phyloP scores from a whole-genome alignment of 2,329 filamentous ascomycete species.

The Pseudogymnoascus sp. region DNA sequence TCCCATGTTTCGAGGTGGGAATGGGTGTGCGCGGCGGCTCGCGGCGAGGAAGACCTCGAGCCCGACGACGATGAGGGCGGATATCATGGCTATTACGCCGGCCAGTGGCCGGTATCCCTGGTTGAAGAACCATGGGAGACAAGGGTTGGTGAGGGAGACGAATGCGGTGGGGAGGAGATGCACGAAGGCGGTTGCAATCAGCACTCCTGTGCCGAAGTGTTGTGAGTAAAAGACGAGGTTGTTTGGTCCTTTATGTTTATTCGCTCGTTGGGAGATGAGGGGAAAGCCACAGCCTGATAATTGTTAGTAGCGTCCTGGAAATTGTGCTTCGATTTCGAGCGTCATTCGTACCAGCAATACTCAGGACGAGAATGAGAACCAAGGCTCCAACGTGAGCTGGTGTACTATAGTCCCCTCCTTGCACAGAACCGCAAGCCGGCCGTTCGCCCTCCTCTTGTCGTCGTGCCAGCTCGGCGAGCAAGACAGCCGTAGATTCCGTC shows the following conservation, averaged over 20 bases:
- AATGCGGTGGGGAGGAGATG: slow-evolving; percentile 60
- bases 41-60: slow-evolving; percentile 85
- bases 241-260: slow-evolving; percentile 21
- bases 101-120: slow-evolving; percentile 72
- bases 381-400: slow-evolving; percentile 51
- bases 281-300: slow-evolving; percentile 30
- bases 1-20: slow-evolving; percentile 37
- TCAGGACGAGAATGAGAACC: slow-evolving; percentile 48
- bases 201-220: slow-evolving; percentile 74
- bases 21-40: slow-evolving; percentile 56
- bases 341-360: slow-evolving; percentile 38
- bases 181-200: slow-evolving; percentile 82
- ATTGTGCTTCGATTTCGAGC: not conserved
- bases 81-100: slow-evolving; percentile 74
- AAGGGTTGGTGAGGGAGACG: slow-evolving; percentile 53
- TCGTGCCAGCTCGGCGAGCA: slow-evolving; percentile 43
- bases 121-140: slow-evolving; percentile 73
- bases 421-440: slow-evolving; percentile 48
- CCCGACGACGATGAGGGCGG: slow-evolving; percentile 73
- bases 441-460: slow-evolving; percentile 37
- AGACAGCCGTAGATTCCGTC: slow-evolving; percentile 29
- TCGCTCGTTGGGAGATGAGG: slow-evolving; percentile 27
- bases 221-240: slow-evolving; percentile 48
- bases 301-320: slow-evolving; percentile 11
- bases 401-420: slow-evolving; percentile 46